phyloP scores from a whole-genome alignment of 495 filamentous ascomycete species.

The Podospora pseudoanserina region DNA sequence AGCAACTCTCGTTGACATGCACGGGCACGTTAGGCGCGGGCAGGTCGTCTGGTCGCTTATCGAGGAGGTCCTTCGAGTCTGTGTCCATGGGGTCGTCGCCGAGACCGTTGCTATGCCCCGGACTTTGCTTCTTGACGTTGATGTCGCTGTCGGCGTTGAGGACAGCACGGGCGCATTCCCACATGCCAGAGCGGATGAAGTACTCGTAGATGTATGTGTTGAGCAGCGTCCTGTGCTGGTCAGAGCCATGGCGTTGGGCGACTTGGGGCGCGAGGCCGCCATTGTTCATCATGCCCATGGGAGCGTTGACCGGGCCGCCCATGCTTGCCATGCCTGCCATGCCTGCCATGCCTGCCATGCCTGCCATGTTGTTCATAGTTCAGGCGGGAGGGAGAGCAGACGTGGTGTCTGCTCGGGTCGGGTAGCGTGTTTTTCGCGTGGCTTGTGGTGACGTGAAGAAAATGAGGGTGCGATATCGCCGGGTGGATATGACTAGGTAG shows the following conservation, averaged over 20 bases:
- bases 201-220: constrained; percentile 99
- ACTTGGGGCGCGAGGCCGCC: constrained; percentile 44
- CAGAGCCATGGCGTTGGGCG: neutral
- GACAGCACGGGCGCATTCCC: constrained; percentile 72
- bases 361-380: constrained; percentile 64
- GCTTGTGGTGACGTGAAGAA: constrained; percentile 9
- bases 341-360: constrained; percentile 28
- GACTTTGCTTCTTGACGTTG: constrained; percentile 53
- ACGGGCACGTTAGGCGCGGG: constrained; percentile 66
- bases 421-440: neutral
- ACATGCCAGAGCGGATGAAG: constrained; percentile 77
- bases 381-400: constrained; percentile 25
- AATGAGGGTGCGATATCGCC: constrained; percentile 1
- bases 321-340: constrained; percentile 58
- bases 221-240: constrained; percentile 48
- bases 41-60: constrained; percentile 74
- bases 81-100: constrained; percentile 80
- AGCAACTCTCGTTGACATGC: constrained; percentile 67
- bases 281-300: constrained; percentile 72
- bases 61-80: constrained; percentile 71
- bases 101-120: constrained; percentile 65
- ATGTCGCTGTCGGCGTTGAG: constrained; percentile 58
- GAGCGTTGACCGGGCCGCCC: constrained; percentile 58
- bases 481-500: neutral
- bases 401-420: constrained; percentile 24